phyloP scores from a whole-genome alignment of 2,329 filamentous ascomycete genomes.

The Pseudofabraea citricarpa region DNA sequence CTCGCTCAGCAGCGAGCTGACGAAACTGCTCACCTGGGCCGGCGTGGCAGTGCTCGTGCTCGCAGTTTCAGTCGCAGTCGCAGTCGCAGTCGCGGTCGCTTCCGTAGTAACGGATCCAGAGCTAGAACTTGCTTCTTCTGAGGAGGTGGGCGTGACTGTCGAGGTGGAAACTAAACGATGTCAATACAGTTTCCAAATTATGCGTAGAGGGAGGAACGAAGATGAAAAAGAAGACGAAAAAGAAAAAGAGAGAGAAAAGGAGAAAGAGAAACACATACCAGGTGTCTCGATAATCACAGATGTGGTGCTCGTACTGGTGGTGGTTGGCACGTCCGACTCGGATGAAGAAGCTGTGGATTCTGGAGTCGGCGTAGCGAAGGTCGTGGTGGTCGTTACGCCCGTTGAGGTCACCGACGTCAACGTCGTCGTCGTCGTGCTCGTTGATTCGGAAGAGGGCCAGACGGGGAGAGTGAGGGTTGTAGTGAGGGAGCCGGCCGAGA shows the following conservation, averaged over 20 bases:
- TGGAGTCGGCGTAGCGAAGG: neutral
- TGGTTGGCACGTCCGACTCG: too few relatives aligned
- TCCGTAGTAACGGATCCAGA: too few relatives aligned
- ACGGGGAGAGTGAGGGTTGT: conserved; percentile 15
- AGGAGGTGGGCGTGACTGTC: too few relatives aligned
- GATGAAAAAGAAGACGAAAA: neutral
- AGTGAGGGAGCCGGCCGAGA: conserved; percentile 15
- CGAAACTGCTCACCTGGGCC: neutral
- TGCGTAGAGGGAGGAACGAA: neutral
- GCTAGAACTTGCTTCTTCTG: too few relatives aligned
- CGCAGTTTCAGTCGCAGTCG: too few relatives aligned
- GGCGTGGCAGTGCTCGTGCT: too few relatives aligned
- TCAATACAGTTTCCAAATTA: too few relatives aligned
- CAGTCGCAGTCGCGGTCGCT: too few relatives aligned
- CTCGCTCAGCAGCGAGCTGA: neutral
- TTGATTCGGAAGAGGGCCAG: conserved; percentile 8
- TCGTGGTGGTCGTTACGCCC: neutral
- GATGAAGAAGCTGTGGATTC: too few relatives aligned
- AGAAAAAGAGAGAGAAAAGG: too few relatives aligned
- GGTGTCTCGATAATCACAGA: neutral
- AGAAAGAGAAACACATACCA: too few relatives aligned
- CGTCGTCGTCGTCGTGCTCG: conserved; percentile 3
- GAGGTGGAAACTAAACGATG: neutral
- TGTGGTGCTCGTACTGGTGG: too few relatives aligned
- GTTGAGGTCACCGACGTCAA: neutral